Evolutionary conservation across 495 filamentous ascomycete genomes (phyloP).

Genomic region (Glarea lozoyensis): DNA sequence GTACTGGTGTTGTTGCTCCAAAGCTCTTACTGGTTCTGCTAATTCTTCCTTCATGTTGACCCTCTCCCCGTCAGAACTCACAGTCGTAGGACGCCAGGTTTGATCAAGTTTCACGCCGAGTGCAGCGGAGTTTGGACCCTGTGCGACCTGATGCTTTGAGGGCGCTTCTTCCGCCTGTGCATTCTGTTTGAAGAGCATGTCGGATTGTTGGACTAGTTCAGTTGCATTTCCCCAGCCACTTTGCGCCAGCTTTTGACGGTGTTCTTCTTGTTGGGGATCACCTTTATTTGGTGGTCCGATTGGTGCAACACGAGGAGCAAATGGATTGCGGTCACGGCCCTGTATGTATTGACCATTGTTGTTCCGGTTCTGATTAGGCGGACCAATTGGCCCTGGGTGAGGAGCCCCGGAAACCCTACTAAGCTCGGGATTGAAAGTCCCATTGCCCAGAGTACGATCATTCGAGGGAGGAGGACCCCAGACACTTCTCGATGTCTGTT

Average conservation of each 20-base stretch:
- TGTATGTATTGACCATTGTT: constrained; percentile 28
- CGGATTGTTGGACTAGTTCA: constrained; percentile 30
- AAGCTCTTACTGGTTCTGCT: constrained; percentile 1
- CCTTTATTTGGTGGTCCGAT: constrained; percentile 31
- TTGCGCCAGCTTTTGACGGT: constrained; percentile 4
- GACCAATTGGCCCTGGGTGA: constrained; percentile 44
- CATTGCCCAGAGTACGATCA: constrained; percentile 65
- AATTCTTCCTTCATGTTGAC: constrained; percentile 8
- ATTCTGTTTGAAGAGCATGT: constrained; percentile 21
- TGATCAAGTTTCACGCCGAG: constrained; percentile 46
- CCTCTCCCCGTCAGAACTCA: constrained; percentile 23
- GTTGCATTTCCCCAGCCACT: constrained; percentile 42
- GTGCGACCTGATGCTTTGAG: constrained; percentile 9
- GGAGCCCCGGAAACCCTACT: constrained; percentile 34
- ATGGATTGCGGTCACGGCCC: constrained; percentile 21
- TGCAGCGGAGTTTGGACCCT: constrained; percentile 6
- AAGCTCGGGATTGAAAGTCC: constrained; percentile 63
- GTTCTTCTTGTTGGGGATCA: constrained; percentile 5
- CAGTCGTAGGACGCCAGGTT: constrained; percentile 51
- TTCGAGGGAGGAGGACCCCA: constrained; percentile 64
- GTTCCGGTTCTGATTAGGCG: constrained; percentile 31
- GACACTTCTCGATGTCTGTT: constrained; percentile 46
- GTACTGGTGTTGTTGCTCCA: constrained; percentile 32
- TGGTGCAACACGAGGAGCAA: constrained; percentile 33
- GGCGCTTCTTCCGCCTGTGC: constrained; percentile 8